Evolutionary conservation across 176 grass and related monocot genomes (phyloP).

Genomic region (Juncus inflexus): DNA sequence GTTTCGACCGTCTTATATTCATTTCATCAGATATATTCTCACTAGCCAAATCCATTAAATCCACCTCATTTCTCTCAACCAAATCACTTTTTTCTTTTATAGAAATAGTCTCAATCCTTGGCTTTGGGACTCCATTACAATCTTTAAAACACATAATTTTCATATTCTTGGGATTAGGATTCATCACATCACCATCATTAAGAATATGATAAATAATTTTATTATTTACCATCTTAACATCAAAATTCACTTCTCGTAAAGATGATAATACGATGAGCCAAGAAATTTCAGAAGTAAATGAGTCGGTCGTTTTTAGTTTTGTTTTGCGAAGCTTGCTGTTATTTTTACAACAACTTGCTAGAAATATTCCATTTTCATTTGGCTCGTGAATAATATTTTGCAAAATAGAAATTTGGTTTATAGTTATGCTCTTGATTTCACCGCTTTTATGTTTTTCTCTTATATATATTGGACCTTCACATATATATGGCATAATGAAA

Average conservation of each 20-base stretch:
- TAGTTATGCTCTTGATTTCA: conserved; percentile 31
- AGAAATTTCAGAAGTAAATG: conserved; percentile 56
- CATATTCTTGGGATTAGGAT: conserved; percentile 34
- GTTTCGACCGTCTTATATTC: conserved; percentile 71
- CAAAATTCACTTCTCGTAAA: conserved; percentile 62
- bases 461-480: conserved; percentile 29
- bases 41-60: conserved; percentile 34
- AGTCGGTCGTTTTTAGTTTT: conserved; percentile 39
- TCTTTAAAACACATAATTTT: conserved; percentile 47
- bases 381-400: conserved; percentile 44
- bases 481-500: conserved; percentile 41
- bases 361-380: conserved; percentile 32
- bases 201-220: conserved; percentile 53
- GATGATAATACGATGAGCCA: conserved; percentile 60
- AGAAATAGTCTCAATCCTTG: conserved; percentile 39
- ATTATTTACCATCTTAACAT: conserved; percentile 49
- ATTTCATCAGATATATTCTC: conserved; percentile 48
- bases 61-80: conserved; percentile 14
- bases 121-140: conserved; percentile 26
- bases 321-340: conserved; percentile 39
- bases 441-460: conserved; percentile 28
- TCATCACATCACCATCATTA: conserved; percentile 27
- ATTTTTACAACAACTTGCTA: conserved; percentile 45
- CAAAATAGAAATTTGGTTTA: conserved; percentile 52
- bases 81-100: conserved; percentile 26